Evolutionary conservation across 108 stramenopile genomes (phyloP), one percentile per base, ranked within the genome.

Genomic region (Schizochytrium sp.): DNA sequence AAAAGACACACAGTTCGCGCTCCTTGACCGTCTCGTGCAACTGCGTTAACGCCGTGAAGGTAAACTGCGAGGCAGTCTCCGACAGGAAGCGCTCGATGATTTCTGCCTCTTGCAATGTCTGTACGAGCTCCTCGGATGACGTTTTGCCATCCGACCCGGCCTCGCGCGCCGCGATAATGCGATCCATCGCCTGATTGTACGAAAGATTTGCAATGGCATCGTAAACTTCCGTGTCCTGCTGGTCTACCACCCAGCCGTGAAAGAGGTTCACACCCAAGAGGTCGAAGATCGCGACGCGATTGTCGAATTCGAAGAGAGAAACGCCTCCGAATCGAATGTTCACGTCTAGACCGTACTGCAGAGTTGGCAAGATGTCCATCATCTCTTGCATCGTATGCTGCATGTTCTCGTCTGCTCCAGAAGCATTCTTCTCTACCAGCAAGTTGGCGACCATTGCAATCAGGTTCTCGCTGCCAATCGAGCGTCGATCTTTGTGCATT

Each of bases 211-310:
- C 92, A 44, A 96, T 59, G 43, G 92, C 92, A 0, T 58, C 89
- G 34, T 53, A 87, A 10, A 90, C 93, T 72, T 93, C 94, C 41
- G 93, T 93, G 60, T 95, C 92, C 44, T 93, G 48, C 8, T 96
- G 95, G 87, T 98, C 98, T 28, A 96, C 29, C 44, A 98, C 87
- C 99, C 99, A 99, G 4, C 99, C 99, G 92, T 99, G 99, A n/a
- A 98, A 95, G 47, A 99, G 89, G 87, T 95, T 91, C 4, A 98
- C 91, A 4, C 93, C 95, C 57, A 97, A 88, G 57, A 97, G 58
- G 92, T 99, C 99, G 90, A 98, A 98, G 12, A 95, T 92, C 28
- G 96, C 94, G 59, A 98, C 88, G 72, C 96, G 92, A 90, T 91
- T 83, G 0, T 98, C 98, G 91, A 95, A 98, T 89, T 99, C 99